Evolutionary conservation across 805 yeast species (phyloP).

Genomic region (Candida berthetii): DNA sequence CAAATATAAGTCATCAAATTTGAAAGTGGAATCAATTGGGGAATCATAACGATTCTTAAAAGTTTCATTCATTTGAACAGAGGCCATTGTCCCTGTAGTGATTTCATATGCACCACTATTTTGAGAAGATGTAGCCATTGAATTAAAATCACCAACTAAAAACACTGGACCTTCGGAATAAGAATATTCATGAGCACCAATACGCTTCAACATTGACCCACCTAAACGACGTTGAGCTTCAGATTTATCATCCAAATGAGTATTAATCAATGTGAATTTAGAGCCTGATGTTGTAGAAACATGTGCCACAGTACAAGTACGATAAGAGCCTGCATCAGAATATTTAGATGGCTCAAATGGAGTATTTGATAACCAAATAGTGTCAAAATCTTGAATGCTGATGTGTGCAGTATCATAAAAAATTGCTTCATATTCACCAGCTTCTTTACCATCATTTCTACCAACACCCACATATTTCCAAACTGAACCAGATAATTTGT

Average conservation of each 20-base stretch:
- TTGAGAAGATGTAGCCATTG: slow-evolving; percentile 23
- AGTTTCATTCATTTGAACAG: slow-evolving; percentile 12
- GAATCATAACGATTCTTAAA: slow-evolving; percentile 17
- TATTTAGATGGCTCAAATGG: slow-evolving; percentile 33
- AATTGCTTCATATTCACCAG: slow-evolving; percentile 39
- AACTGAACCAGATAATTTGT: slow-evolving; percentile 8
- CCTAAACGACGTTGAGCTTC: slow-evolving; percentile 29
- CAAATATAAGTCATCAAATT: not conserved
- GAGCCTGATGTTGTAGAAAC: slow-evolving; percentile 14
- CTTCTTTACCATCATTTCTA: slow-evolving; percentile 34
- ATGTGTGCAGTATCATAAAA: slow-evolving; percentile 26
- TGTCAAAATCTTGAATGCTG: slow-evolving; percentile 26
- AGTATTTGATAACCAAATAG: slow-evolving; percentile 36
- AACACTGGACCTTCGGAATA: slow-evolving; percentile 28
- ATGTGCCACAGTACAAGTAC: slow-evolving; percentile 33
- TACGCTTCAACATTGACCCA: slow-evolving; percentile 25
- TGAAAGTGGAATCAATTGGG: not conserved
- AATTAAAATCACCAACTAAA: slow-evolving; percentile 41
- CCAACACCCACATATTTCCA: slow-evolving; percentile 36
- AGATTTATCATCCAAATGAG: slow-evolving; percentile 36
- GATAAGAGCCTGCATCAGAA: slow-evolving; percentile 32
- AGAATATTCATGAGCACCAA: slow-evolving; percentile 31
- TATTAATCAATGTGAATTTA: slow-evolving; percentile 28
- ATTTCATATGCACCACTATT: slow-evolving; percentile 22
- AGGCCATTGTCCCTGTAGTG: slow-evolving; percentile 16